Evolutionary conservation across 2,329 filamentous ascomycete species (phyloP).

Genomic region (Pestalotiopsis sp.): DNA sequence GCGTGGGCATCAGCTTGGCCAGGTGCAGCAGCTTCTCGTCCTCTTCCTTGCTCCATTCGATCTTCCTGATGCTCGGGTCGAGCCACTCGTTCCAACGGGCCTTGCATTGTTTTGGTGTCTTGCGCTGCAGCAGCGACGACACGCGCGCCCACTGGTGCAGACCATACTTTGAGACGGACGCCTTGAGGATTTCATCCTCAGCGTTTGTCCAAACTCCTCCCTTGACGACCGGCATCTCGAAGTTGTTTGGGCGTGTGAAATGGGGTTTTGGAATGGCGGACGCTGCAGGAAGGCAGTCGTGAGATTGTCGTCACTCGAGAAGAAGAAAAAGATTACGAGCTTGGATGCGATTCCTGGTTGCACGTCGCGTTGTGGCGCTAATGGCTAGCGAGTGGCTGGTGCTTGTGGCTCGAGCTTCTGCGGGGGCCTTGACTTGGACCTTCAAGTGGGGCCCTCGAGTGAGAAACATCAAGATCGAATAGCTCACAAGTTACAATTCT

Average conservation of each 20-base stretch:
- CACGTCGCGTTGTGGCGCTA: background rate
- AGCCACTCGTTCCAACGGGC: slow-evolving; percentile 98
- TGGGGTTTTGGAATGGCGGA: background rate
- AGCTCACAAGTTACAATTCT: too few relatives aligned
- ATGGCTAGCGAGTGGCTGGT: background rate
- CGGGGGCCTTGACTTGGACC: background rate
- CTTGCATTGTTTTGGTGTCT: slow-evolving; percentile 99
- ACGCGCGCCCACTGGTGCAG: slow-evolving; percentile 98
- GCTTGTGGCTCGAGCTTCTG: background rate
- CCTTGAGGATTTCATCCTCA: slow-evolving; percentile 95
- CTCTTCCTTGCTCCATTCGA: slow-evolving; percentile 98
- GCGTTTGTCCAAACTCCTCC: slow-evolving; percentile 73
- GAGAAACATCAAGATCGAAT: too few relatives aligned
- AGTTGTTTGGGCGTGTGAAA: background rate
- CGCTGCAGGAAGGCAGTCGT: background rate
- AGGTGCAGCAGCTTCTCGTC: slow-evolving; percentile 96
- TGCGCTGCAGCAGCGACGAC: slow-evolving; percentile 93
- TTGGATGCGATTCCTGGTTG: background rate
- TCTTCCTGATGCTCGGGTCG: slow-evolving; percentile 96
- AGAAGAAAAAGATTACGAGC: background rate
- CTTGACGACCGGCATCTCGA: slow-evolving; percentile 71
- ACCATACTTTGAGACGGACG: slow-evolving; percentile 91
- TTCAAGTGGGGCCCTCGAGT: too few relatives aligned
- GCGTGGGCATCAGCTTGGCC: slow-evolving; percentile 97
- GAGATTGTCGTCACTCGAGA: slow-evolving; percentile 1